Evolutionary conservation across 108 stramenopile species (phyloP), one percentile per base, ranked within the genome.

Genomic region (Skeletonema marinoi): DNA sequence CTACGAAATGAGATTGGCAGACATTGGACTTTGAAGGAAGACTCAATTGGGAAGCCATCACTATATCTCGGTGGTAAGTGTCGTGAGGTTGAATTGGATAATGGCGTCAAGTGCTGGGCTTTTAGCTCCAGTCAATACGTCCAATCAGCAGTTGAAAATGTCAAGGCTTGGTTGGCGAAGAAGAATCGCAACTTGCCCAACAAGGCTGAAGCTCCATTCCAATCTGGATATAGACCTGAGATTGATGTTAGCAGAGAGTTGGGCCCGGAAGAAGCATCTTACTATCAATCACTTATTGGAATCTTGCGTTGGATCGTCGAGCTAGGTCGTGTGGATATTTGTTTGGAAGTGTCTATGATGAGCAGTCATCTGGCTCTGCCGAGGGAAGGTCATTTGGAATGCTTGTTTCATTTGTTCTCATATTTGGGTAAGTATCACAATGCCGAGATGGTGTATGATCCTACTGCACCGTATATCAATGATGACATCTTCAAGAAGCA

Each of bases 21-120:
- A 11, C 75, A 76, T 36, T 89, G 82, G 59, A 46, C 64, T 2
- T 7, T 86, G 3, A 86, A 86, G 54, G 71, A 78, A 21, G 65
- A 63, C 21, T 78, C 77, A 0, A 85, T 87, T 46, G 86, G 86
- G 11, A 35, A 32, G 4, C 88, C 86, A 12, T 25, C 70, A 0
- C 68, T 80, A 3, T 85, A 89, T 58, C 71, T 89, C 19, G 88
- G 88, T 8, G 68, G 60, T 2, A 82, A 85, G 60, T 29, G 87
- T 1, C 44, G 70, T 6, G 50, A 77, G 51, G 74, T 85, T 6
- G 56, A 11, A 10, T 56, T 86, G 11, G 41, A 29, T 16, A 88
- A 85, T 75, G 78, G 81, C 2, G 14, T 42, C 4, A 5, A 74
- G 11, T 74, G 71, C 3, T 89, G 88, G 88, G 51, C 84, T 3